phyloP scores from a whole-genome alignment of 129 eudicot species.

The Kitagawia praeruptora region DNA sequence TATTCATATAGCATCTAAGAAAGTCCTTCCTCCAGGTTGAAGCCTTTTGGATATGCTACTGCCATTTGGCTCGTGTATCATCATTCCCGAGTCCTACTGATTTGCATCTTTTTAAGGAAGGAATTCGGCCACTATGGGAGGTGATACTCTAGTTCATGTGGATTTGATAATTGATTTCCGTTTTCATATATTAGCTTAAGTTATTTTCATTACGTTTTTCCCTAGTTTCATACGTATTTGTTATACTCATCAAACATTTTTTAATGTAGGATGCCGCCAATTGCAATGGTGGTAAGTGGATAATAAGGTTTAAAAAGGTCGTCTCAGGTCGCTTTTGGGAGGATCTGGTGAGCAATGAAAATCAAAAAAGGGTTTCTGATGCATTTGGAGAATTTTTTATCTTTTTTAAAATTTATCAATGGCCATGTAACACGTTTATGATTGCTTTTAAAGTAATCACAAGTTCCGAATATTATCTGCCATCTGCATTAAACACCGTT shows the following conservation, averaged over 20 bases:
- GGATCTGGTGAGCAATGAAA: constrained; percentile 61
- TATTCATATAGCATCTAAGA: constrained; percentile 6
- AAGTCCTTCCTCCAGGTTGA: constrained; percentile 42
- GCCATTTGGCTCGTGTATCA: constrained; percentile 95
- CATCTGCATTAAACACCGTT: neutral
- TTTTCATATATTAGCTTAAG: neutral
- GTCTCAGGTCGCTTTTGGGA: constrained; percentile 99
- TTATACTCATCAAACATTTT: neutral
- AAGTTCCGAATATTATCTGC: neutral
- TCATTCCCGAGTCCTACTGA: constrained; percentile 94
- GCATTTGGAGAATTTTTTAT: neutral
- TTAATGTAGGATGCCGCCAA: constrained; percentile 75
- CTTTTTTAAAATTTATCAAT: no score
- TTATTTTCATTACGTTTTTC: neutral
- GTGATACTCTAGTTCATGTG: constrained; percentile 20
- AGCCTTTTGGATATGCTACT: constrained; percentile 86
- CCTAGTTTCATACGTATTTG: neutral
- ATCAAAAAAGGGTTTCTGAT: neutral
- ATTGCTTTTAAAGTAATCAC: neutral
- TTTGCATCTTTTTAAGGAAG: constrained; percentile 97
- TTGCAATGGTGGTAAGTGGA: constrained; percentile 98
- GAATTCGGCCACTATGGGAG: constrained; percentile 99
- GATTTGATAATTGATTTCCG: neutral
- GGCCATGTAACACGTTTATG: neutral
- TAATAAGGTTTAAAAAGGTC: constrained; percentile 78